These are phyloP conservation scores for Lentinus tigrinus DNA, from an alignment of 768 basidiomycete genomes.

Conservation along the genomic window DNA sequence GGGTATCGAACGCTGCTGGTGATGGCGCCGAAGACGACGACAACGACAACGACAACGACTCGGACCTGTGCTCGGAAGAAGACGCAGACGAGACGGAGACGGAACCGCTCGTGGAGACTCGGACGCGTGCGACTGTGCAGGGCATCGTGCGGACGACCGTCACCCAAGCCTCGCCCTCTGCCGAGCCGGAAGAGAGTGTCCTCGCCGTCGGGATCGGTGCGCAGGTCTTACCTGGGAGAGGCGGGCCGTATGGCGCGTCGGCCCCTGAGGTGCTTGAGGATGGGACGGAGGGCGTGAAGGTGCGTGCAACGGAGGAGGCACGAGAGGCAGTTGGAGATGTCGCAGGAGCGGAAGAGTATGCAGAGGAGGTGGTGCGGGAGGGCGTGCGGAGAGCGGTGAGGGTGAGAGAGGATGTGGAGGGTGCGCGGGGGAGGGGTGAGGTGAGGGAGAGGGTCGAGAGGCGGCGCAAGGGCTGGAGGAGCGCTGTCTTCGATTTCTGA, in stretches of 20 bases:
- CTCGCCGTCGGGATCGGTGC: conserved; percentile 27
- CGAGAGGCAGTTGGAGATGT: conserved; percentile 9
- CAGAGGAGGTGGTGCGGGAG: conserved; percentile 1
- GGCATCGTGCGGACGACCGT: conserved; percentile 25
- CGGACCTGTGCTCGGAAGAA: neutral
- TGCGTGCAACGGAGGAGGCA: conserved; percentile 16
- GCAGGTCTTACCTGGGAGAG: conserved; percentile 28
- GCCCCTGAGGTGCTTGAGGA: neutral
- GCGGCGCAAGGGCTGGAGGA: conserved; percentile 39
- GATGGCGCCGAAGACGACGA: neutral
- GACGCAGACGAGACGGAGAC: conserved; percentile 11
- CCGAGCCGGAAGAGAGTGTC: conserved; percentile 15
- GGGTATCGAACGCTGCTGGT: neutral
- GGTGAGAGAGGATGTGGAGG: conserved; percentile 1
- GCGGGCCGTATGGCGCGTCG: conserved; percentile 17
- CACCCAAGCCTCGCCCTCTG: conserved; percentile 4
- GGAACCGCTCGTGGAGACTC: conserved; percentile 10
- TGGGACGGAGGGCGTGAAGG: conserved; percentile 8
- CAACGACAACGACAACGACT: neutral
- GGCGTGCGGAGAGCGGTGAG: conserved; percentile 2
- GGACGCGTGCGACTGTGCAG: conserved; percentile 19
- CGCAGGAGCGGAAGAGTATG: conserved; percentile 2
- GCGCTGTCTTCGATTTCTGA: conserved; percentile 52
- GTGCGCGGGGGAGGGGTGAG: conserved; percentile 1
- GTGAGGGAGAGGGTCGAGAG: conserved; percentile 6